These are phyloP conservation scores for Thelephora terrestris DNA, from an alignment of 1,284 basidiomycete genomes.

Conservation along the genomic window DNA sequence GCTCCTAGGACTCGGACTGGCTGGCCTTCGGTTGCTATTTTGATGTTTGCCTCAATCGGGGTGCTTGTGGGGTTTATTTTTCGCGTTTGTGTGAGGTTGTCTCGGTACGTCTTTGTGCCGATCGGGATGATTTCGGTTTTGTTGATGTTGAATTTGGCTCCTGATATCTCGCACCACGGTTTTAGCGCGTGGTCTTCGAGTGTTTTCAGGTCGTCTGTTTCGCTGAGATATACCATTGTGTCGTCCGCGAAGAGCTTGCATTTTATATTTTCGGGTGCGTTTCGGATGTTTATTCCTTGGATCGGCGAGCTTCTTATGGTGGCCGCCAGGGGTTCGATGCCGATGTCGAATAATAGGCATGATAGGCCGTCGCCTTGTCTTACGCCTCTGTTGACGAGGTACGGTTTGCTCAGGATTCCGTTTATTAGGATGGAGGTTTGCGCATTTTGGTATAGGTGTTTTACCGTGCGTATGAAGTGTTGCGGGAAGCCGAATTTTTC, in stretches of 20 bases:
- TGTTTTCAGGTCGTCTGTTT: constrained; percentile 1
- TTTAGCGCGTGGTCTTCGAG: neutral
- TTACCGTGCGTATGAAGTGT: neutral
- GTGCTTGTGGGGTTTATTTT: neutral
- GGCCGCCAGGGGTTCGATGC: constrained; percentile 24
- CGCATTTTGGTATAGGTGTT: neutral
- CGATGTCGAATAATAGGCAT: constrained; percentile 29
- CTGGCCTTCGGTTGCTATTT: neutral
- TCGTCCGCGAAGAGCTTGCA: constrained; percentile 6
- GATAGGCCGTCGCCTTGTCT: constrained; percentile 14
- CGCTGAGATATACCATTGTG: constrained; percentile 5
- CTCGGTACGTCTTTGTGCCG: neutral
- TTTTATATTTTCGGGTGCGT: neutral
- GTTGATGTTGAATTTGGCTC: constrained; percentile 4
- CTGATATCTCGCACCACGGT: constrained; percentile 1
- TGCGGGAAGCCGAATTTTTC: neutral
- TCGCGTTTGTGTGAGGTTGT: neutral
- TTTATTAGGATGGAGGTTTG: neutral
- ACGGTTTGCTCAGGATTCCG: neutral
- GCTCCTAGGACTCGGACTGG: constrained; percentile 21
- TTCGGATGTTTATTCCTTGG: neutral
- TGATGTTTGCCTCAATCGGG: constrained; percentile 8
- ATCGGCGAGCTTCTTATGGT: constrained; percentile 21
- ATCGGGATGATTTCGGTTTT: constrained; percentile 5
- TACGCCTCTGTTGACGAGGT: neutral